Evolutionary conservation across 2,329 filamentous ascomycete genomes (phyloP), one percentile per base, ranked within the genome.

Genomic region (Metarhizium guizhouense): DNA sequence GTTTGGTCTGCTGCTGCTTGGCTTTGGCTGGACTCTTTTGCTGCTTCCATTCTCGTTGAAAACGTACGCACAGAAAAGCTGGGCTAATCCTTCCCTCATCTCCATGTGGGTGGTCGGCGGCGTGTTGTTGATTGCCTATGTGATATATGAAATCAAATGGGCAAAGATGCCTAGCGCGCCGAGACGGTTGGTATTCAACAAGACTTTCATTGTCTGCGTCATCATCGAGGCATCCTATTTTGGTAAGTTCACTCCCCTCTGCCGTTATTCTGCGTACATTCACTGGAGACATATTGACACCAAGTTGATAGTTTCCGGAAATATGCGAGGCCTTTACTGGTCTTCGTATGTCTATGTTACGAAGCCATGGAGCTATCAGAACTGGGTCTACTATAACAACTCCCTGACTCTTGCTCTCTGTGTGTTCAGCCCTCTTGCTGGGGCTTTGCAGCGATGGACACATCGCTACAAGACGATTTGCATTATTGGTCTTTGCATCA

Each of bases 41-140:
- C 72, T 90, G n/a, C 76, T 90, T 3, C 84, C 86, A 0, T 82
- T 90, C 68, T 85, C 76, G 6, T 74, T 90, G 18, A 71, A 72
- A 52, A 68, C 67, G 3, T 70, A 74, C 47, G 72, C 74, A 53
- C 57, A 66, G 2, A 60, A 72, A 32, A 62, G 63, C 3, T 80
- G 76, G 75, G 61, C 60, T 29, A 71, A 71, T n/a, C 66, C 67
- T 14, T 67, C 71, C 30, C 72, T 78, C 32, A 76, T 76, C 58
- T 65, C 65, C 56, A 69, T 76, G 64, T 62, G 75, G 54, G 65
- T 75, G 30, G 59, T 76, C 8, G 74, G 74, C 18, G 62, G 63
- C 29, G 56, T 72, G 13, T 60, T 72, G 1, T 69, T 82, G 6
- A 61, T 72, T 7, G 63, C 59, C 0, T 72, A 78, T n/a, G 71